Conservation (phyloP, 495 filamentous ascomycete genomes). For the Neohortaea acidophila region DNA sequence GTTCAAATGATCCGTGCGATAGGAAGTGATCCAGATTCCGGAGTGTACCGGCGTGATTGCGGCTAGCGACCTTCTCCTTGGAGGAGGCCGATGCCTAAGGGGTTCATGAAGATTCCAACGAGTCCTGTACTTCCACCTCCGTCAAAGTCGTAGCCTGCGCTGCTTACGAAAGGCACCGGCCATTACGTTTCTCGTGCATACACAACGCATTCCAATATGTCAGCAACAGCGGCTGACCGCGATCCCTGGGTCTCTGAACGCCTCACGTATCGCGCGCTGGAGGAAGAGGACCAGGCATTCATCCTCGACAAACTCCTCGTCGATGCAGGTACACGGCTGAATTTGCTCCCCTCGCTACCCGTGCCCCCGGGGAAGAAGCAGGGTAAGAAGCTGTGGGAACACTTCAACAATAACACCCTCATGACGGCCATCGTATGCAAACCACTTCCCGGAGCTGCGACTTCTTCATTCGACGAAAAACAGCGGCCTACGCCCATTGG, state of each 20-base stretch:
- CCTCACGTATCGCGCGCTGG: slow-evolving; percentile 27
- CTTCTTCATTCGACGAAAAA: neutral
- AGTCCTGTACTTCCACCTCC: no score
- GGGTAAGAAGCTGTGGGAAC: neutral
- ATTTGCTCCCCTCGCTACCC: neutral
- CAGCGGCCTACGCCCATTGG: slow-evolving; percentile 9
- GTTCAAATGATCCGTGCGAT: no score
- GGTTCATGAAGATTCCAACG: no score
- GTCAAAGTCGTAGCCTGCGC: no score
- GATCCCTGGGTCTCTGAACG: slow-evolving; percentile 18
- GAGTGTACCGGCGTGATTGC: no score
- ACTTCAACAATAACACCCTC: neutral
- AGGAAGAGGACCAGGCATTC: slow-evolving; percentile 25
- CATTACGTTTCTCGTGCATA: no score
- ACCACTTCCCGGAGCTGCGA: neutral
- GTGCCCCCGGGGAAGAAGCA: slow-evolving; percentile 1
- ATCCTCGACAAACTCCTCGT: slow-evolving; percentile 16
- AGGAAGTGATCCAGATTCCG: no score
- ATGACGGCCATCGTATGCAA: neutral
- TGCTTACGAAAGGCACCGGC: no score
- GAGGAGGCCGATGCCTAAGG: no score
- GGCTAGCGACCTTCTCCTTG: no score
- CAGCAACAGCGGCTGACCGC: no score
- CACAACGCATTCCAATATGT: neutral
- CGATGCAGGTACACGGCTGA: slow-evolving; percentile 13